phyloP scores from a whole-genome alignment of 306 rosid species.

The Trifolium subterraneum region DNA sequence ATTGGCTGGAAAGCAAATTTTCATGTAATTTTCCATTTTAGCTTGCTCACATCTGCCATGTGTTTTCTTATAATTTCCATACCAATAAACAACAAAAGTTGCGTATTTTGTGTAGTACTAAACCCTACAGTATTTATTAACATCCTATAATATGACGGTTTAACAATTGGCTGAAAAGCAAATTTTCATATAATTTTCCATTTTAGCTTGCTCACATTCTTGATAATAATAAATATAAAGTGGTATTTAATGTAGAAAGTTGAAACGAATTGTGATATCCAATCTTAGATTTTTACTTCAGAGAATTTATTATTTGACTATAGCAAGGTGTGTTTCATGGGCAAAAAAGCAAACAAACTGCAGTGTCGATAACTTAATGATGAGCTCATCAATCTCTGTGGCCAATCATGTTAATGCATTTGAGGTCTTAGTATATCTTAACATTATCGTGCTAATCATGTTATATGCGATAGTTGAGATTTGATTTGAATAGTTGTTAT shows the following conservation, averaged over 20 bases:
- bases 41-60: slow-evolving; percentile 18
- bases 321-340: neutral
- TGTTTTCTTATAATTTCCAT: slow-evolving; percentile 10
- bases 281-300: slow-evolving; percentile 11
- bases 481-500: slow-evolving; percentile 26
- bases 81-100: slow-evolving; percentile 22
- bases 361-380: slow-evolving; percentile 7
- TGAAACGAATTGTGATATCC: slow-evolving; percentile 30
- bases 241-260: slow-evolving; percentile 19
- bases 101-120: slow-evolving; percentile 8
- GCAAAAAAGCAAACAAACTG: neutral
- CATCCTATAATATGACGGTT: slow-evolving; percentile 27
- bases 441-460: slow-evolving; percentile 23
- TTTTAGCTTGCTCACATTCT: slow-evolving; percentile 14
- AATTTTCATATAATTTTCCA: neutral
- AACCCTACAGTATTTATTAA: neutral
- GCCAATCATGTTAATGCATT: slow-evolving; percentile 4
- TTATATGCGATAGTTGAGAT: slow-evolving; percentile 10
- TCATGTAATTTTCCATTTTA: neutral
- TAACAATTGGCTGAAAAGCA: slow-evolving; percentile 9
- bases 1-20: slow-evolving; percentile 5
- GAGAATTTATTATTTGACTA: slow-evolving; percentile 23
- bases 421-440: slow-evolving; percentile 15
- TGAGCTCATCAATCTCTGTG: slow-evolving; percentile 10
- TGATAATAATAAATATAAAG: neutral